Conservation (phyloP, 2,329 filamentous ascomycete genomes). For the Sodiomyces alkalinus region DNA sequence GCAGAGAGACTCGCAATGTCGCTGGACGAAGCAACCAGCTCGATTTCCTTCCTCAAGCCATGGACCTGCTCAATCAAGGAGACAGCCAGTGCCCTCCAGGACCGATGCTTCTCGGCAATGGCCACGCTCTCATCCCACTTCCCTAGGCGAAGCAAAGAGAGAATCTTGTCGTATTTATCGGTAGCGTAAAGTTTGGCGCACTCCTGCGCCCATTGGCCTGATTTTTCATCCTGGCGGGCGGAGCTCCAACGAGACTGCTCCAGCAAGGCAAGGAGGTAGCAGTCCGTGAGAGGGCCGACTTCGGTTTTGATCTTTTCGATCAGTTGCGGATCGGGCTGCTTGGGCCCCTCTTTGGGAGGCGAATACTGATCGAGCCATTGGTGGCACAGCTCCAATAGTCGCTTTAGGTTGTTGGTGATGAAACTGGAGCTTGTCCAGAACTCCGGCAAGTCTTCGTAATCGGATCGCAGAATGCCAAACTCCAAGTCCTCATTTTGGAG, state of each 20-base stretch:
- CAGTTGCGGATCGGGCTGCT: constrained; percentile 21
- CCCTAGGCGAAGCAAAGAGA: constrained; percentile 35
- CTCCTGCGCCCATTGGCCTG: constrained; percentile 25
- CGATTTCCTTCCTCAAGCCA: constrained; percentile 6
- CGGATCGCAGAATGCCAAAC: constrained; percentile 45
- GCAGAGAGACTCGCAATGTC: constrained; percentile 19
- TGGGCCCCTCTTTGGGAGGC: constrained; percentile 14
- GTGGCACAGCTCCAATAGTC: constrained; percentile 41
- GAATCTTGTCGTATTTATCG: constrained; percentile 35
- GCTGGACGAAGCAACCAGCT: constrained; percentile 4
- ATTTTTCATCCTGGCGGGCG: constrained; percentile 26
- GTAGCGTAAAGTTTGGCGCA: constrained; percentile 32
- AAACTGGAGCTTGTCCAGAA: constrained; percentile 71
- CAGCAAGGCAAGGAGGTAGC: constrained; percentile 36
- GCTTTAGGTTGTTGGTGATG: constrained; percentile 45
- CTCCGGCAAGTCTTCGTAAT: constrained; percentile 56
- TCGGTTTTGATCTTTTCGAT: constrained; percentile 30
- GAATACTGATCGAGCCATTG: constrained; percentile 37
- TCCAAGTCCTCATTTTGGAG: constrained; percentile 51
- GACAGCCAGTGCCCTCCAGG: constrained; percentile 38
- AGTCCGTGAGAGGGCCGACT: constrained; percentile 35
- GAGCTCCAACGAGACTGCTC: constrained; percentile 37
- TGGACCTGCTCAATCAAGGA: constrained; percentile 39
- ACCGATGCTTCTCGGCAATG: constrained; percentile 42
- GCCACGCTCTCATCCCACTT: constrained; percentile 43